These are phyloP conservation scores for Leucoagaricus sp. DNA, from an alignment of 1,284 basidiomycete species.

Conservation along the genomic window DNA sequence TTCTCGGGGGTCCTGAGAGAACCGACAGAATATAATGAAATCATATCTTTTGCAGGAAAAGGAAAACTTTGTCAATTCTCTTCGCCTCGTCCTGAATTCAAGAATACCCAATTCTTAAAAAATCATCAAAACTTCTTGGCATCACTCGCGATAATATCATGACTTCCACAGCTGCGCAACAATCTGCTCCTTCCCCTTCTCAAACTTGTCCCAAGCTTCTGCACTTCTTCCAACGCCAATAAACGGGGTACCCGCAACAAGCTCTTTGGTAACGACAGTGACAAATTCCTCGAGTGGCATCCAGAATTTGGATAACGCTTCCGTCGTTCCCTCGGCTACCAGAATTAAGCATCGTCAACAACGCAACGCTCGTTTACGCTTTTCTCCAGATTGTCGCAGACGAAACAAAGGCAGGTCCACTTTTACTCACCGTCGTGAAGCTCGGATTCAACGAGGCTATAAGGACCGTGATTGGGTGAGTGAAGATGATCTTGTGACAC, in stretches of 20 bases:
- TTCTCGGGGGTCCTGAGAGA: no score
- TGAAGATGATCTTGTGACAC: not conserved
- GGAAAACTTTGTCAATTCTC: no score
- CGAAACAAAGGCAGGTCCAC: no score
- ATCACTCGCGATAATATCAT: not conserved
- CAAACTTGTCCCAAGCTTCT: conserved; percentile 21
- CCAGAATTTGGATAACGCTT: conserved; percentile 52
- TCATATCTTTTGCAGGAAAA: no score
- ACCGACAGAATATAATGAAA: no score
- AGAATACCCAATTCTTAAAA: no score
- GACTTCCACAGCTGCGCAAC: conserved; percentile 17
- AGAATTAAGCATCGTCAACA: conserved; percentile 1
- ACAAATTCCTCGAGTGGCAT: conserved; percentile 62
- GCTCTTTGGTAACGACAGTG: conserved; percentile 45
- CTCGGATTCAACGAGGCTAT: conserved; percentile 62
- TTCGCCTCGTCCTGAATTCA: no score
- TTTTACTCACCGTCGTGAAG: conserved; percentile 55
- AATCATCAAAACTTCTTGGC: no score
- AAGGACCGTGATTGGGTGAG: not conserved
- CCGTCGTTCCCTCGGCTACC: conserved; percentile 53
- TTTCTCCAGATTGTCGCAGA: not conserved
- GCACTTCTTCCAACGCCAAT: not conserved
- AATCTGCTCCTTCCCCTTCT: conserved; percentile 26
- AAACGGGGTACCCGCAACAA: conserved; percentile 26
- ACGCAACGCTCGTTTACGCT: not conserved